These are phyloP conservation scores for Aspergillus awamori DNA, from an alignment of 2,329 filamentous ascomycete species.

Conservation along the genomic window DNA sequence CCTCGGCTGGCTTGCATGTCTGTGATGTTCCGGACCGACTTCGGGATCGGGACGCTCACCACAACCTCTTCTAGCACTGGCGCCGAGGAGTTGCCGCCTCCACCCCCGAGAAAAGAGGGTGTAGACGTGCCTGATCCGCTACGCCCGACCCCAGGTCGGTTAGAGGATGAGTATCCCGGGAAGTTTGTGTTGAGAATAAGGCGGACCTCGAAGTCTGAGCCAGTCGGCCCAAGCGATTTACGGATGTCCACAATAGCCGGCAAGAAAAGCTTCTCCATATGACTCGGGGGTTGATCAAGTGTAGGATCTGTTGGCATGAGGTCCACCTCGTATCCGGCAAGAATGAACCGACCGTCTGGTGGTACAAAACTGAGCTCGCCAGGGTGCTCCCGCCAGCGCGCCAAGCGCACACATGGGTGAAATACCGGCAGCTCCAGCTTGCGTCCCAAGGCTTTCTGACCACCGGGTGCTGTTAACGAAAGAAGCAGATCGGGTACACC, in stretches of 20 bases:
- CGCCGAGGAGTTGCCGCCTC: constrained; percentile 60
- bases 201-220: constrained; percentile 86
- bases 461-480: constrained; percentile 75
- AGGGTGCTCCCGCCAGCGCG: constrained; percentile 84
- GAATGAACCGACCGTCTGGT: constrained; percentile 88
- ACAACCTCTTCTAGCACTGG: constrained; percentile 74
- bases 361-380: constrained; percentile 95
- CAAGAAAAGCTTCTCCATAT: constrained; percentile 69
- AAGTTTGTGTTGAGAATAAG: constrained; percentile 71
- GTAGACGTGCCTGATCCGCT: constrained; percentile 51
- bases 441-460: constrained; percentile 72
- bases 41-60: constrained; percentile 77
- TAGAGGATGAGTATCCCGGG: constrained; percentile 49
- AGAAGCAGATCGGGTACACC: constrained; percentile 89
- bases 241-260: constrained; percentile 81
- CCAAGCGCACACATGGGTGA: constrained; percentile 89
- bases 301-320: constrained; percentile 71
- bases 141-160: constrained; percentile 42
- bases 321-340: constrained; percentile 94
- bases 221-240: constrained; percentile 72
- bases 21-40: constrained; percentile 76
- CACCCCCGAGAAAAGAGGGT: constrained; percentile 51
- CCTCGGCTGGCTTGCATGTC: constrained; percentile 81
- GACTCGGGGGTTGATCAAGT: constrained; percentile 57
- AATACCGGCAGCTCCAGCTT: constrained; percentile 90